phyloP scores from a whole-genome alignment of 2,329 filamentous ascomycete genomes.

The Aspergillus pseudotamarii region DNA sequence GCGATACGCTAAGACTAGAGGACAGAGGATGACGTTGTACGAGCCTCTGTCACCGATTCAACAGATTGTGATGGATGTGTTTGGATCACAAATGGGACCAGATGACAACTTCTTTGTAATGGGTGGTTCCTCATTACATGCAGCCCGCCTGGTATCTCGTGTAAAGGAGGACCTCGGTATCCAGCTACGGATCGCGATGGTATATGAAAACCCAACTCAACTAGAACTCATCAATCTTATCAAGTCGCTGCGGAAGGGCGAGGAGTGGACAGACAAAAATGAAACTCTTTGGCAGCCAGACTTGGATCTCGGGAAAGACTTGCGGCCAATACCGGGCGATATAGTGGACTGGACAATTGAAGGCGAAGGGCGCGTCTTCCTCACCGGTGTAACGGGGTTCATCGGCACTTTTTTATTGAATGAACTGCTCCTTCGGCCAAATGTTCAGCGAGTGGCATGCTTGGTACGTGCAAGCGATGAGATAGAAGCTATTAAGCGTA shows the following conservation, averaged over 20 bases:
- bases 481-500: neutral
- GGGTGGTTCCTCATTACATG: constrained; percentile 26
- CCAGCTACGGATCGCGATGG: constrained; percentile 19
- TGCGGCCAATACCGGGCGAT: neutral
- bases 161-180: constrained; percentile 18
- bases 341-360: constrained; percentile 1
- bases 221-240: constrained; percentile 4
- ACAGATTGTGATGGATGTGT: neutral
- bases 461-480: neutral
- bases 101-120: constrained; percentile 25
- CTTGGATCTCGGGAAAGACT: constrained; percentile 13
- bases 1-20: constrained; percentile 8
- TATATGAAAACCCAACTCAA: constrained; percentile 26
- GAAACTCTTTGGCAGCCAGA: constrained; percentile 22
- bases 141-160: constrained; percentile 20
- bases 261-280: neutral
- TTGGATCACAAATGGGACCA: neutral
- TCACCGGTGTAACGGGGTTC: neutral
- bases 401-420: neutral
- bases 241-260: constrained; percentile 10
- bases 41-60: neutral
- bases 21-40: neutral
- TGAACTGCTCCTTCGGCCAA: neutral
- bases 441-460: constrained; percentile 1
- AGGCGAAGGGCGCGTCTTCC: neutral